phyloP scores from a whole-genome alignment of 257 asterid species.

The Solanum lignicaule region DNA sequence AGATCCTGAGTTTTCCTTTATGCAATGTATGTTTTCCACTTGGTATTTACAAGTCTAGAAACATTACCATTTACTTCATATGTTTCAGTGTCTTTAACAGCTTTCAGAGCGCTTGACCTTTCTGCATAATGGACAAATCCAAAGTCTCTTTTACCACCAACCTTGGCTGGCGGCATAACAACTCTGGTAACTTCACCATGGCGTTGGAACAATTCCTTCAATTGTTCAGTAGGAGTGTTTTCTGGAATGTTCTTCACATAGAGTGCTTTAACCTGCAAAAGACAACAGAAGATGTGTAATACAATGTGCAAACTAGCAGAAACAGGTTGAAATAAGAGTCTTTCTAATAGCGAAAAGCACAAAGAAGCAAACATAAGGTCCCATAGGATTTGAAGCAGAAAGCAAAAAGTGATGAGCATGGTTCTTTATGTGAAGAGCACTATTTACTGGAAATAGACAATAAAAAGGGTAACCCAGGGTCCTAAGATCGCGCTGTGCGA shows the following conservation, averaged over 20 bases:
- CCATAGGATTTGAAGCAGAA: not conserved
- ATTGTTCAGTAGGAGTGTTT: slow-evolving; percentile 60
- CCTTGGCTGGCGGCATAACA: slow-evolving; percentile 93
- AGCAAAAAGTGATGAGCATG: not conserved
- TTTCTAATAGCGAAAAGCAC: not conserved
- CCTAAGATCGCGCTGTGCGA: not conserved
- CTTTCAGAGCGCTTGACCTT: slow-evolving; percentile 86
- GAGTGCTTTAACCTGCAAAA: slow-evolving; percentile 86
- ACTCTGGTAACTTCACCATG: slow-evolving; percentile 94
- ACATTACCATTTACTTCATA: slow-evolving; percentile 72
- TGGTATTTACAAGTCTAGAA: not conserved
- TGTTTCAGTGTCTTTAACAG: slow-evolving; percentile 72
- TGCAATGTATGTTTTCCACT: not conserved
- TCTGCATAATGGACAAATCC: slow-evolving; percentile 90
- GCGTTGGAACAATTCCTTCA: slow-evolving; percentile 71
- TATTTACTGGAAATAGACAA: not conserved
- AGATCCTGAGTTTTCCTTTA: not conserved
- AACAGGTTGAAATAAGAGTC: not conserved
- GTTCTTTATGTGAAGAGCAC: not conserved
- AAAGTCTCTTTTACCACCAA: slow-evolving; percentile 87
- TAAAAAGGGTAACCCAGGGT: not conserved
- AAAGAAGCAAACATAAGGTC: not conserved
- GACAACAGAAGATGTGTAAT: not conserved
- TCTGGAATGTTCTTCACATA: slow-evolving; percentile 91
- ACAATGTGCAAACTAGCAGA: not conserved